Percentiles rank a stretch among this genome's conserved stretches.
Conservation (phyloP, 2,329 filamentous ascomycete genomes). For the Phialemoniopsis sp. region DNA sequence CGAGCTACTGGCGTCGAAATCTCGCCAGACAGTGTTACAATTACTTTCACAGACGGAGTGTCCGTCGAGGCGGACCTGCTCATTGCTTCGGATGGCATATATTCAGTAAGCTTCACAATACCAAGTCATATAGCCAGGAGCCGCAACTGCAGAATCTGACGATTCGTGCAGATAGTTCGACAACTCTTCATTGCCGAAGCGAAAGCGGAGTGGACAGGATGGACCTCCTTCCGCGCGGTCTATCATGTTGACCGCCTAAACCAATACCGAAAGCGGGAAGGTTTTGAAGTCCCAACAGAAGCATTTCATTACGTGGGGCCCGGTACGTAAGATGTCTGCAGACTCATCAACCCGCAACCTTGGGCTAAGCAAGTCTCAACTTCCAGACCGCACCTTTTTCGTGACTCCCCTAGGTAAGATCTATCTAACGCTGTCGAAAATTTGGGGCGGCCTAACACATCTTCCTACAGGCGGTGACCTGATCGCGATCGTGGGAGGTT, state of each 20-base stretch:
- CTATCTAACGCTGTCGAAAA: too few relatives aligned
- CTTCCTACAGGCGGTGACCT: too few relatives aligned
- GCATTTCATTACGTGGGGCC: too few relatives aligned
- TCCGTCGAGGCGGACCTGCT: conserved; percentile 38
- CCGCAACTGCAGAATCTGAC: too few relatives aligned
- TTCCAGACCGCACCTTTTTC: conserved; percentile 33
- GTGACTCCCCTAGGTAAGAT: conserved; percentile 33
- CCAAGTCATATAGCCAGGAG: too few relatives aligned
- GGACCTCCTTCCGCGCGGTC: conserved; percentile 38
- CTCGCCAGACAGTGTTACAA: conserved; percentile 18
- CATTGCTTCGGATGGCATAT: conserved; percentile 49
- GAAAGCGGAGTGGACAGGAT: conserved; percentile 34
- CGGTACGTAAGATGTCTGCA: conserved; percentile 29
- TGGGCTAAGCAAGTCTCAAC: conserved; percentile 42
- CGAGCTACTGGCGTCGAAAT: conserved; percentile 29
- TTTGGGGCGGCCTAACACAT: too few relatives aligned
- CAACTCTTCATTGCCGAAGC: conserved; percentile 37
- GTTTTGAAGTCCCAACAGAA: too few relatives aligned
- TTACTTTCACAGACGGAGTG: conserved; percentile 44
- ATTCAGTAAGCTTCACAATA: too few relatives aligned
- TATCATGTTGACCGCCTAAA: too few relatives aligned
- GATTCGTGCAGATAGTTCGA: too few relatives aligned
- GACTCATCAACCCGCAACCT: conserved; percentile 30
- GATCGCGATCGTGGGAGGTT: too few relatives aligned
- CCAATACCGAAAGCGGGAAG: too few relatives aligned